Percentiles rank a stretch among this genome's conserved stretches.
Conservation (phyloP, 2,329 filamentous ascomycete genomes). For the Pseudogymnoascus sp. region DNA sequence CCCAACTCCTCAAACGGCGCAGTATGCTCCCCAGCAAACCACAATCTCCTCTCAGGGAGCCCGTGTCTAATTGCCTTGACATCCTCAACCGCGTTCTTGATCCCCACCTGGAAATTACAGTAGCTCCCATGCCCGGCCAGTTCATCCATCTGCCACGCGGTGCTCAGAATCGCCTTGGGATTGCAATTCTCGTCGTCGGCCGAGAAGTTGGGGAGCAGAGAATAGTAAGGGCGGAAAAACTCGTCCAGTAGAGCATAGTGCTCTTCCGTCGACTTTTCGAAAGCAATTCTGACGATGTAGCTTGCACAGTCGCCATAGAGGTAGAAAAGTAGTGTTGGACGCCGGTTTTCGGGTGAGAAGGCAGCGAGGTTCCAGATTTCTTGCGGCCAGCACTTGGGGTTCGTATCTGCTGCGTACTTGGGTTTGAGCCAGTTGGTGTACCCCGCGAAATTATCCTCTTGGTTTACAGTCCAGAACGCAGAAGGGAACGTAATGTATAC, state of each 20-base stretch:
- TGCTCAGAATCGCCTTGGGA: conserved; percentile 48
- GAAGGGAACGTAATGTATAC: conserved; percentile 45
- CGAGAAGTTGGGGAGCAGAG: conserved; percentile 49
- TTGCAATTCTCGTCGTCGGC: conserved; percentile 36
- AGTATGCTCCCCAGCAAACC: conserved; percentile 70
- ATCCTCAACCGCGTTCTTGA: conserved; percentile 49
- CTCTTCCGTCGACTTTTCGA: conserved; percentile 11
- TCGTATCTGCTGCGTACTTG: conserved; percentile 41
- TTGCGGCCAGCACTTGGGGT: conserved; percentile 47
- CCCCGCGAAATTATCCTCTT: conserved; percentile 26
- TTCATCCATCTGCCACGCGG: conserved; percentile 57
- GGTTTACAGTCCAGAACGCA: conserved; percentile 46
- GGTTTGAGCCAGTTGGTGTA: conserved; percentile 55
- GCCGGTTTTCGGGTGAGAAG: conserved; percentile 37
- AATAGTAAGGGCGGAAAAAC: conserved; percentile 58
- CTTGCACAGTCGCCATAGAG: conserved; percentile 37
- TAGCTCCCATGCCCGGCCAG: conserved; percentile 60
- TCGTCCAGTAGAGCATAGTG: conserved; percentile 25
- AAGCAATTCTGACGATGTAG: conserved; percentile 23
- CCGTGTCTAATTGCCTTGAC: conserved; percentile 43
- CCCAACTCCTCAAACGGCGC: conserved; percentile 83
- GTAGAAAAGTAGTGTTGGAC: conserved; percentile 63
- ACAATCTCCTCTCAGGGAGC: conserved; percentile 33
- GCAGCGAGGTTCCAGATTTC: conserved; percentile 53
- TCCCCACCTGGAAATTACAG: conserved; percentile 56